Evolutionary conservation across 2,329 filamentous ascomycete genomes (phyloP).

Genomic region (Fusarium euwallaceae): DNA sequence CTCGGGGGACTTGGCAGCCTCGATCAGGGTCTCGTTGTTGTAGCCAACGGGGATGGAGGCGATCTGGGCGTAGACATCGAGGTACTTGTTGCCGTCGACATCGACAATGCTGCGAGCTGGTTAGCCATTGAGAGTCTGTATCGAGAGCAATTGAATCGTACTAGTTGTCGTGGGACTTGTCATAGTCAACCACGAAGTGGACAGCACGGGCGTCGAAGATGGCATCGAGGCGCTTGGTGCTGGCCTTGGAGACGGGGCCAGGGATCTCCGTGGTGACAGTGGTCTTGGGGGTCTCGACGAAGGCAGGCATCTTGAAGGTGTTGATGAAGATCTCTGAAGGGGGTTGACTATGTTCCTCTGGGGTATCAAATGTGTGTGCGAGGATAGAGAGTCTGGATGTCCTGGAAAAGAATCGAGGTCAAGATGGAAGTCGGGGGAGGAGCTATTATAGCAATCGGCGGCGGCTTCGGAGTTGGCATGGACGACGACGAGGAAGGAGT

Average conservation of each 20-base stretch:
- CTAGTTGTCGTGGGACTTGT: slow-evolving; percentile 67
- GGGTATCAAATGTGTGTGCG: slow-evolving; percentile 24
- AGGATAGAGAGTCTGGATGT: slow-evolving; percentile 34
- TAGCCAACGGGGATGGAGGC: slow-evolving; percentile 88
- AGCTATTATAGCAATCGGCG: slow-evolving; percentile 47
- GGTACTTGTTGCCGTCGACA: slow-evolving; percentile 62
- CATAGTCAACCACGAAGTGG: slow-evolving; percentile 66
- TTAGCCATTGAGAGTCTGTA: slow-evolving; percentile 4
- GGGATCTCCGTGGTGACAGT: slow-evolving; percentile 56
- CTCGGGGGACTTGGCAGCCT: slow-evolving; percentile 75
- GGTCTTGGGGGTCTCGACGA: slow-evolving; percentile 50
- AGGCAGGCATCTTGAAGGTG: slow-evolving; percentile 49
- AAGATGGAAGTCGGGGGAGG: slow-evolving; percentile 34
- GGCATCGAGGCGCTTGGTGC: slow-evolving; percentile 58
- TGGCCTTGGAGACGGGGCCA: slow-evolving; percentile 56
- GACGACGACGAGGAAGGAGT: slow-evolving; percentile 10
- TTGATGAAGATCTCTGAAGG: slow-evolving; percentile 17
- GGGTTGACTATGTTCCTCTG: slow-evolving; percentile 20
- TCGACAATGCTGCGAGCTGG: slow-evolving; percentile 56
- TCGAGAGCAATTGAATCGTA: slow-evolving; percentile 16
- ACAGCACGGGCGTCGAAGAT: slow-evolving; percentile 66
- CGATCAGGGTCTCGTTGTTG: slow-evolving; percentile 78
- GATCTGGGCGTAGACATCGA: slow-evolving; percentile 80
- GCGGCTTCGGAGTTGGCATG: slow-evolving; percentile 23
- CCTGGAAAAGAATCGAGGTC: slow-evolving; percentile 30